phyloP scores from a whole-genome alignment of 2,329 filamentous ascomycete genomes.

The Cucurbitaria berberidis region DNA sequence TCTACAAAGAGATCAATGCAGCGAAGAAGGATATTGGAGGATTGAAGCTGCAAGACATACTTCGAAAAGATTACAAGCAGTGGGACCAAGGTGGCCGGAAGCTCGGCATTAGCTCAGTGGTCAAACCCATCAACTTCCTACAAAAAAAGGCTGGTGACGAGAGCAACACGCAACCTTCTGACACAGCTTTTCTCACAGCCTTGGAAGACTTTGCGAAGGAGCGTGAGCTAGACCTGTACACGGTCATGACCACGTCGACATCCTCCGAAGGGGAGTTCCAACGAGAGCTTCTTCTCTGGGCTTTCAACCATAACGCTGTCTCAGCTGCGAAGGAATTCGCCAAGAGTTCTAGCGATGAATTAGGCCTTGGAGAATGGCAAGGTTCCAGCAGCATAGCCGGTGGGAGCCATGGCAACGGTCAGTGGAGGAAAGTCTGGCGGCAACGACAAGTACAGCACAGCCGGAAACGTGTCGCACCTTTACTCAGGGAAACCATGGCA shows the following conservation, averaged over 20 bases:
- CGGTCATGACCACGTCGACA: conserved; percentile 72
- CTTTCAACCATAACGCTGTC: conserved; percentile 57
- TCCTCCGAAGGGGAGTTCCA: conserved; percentile 61
- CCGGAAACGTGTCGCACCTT: conserved; percentile 67
- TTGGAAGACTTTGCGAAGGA: conserved; percentile 63
- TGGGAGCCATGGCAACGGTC: conserved; percentile 38
- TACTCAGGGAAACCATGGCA: conserved; percentile 58
- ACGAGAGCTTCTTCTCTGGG: conserved; percentile 73
- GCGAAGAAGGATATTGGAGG: conserved; percentile 72
- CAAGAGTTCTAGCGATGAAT: conserved; percentile 50
- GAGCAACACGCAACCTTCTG: conserved; percentile 23
- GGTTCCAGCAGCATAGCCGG: conserved; percentile 55
- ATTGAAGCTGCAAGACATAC: conserved; percentile 68
- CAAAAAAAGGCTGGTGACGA: conserved; percentile 59
- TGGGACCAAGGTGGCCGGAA: conserved; percentile 63
- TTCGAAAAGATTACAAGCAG: conserved; percentile 85
- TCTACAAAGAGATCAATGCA: conserved; percentile 64
- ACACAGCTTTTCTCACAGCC: conserved; percentile 55
- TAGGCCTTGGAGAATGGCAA: conserved; percentile 64
- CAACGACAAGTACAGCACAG: conserved; percentile 67
- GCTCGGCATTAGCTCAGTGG: conserved; percentile 72
- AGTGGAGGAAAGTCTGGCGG: conserved; percentile 68
- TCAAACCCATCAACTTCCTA: conserved; percentile 68
- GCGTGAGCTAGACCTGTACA: conserved; percentile 65
- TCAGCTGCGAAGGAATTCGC: conserved; percentile 63